Base-by-base conservation (phyloP, 2,329 filamentous ascomycete genomes). In the Xylariaceae sp. region DNA sequence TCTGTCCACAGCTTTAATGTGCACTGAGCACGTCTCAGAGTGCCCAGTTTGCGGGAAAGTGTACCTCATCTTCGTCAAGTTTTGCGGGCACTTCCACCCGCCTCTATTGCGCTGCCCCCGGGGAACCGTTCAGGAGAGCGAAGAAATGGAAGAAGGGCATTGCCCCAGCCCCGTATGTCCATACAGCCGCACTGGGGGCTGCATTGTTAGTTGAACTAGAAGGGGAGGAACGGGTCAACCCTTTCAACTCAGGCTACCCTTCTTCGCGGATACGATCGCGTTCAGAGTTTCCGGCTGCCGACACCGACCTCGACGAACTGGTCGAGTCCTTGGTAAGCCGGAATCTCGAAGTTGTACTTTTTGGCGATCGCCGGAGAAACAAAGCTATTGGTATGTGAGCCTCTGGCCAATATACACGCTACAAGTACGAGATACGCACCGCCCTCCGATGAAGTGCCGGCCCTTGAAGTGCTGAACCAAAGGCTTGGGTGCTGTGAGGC, bases 401-500 rank as follows among this genome's bases (percentile, higher is more conserved):
- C 47, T 47, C n/a, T 15, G 43, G 26, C 4, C 26, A 15, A 10
- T 47, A 46, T 26, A 40, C 21, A 27, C 18, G 30, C 32, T 32
- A 26, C n/a, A 43, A 56, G 23, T 45, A 52, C 32, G 42, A 44
- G 55, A 64, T 67, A 73, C 79, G 66, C 75, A 88, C 82, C 91
- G 80, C 49, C 94, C 94, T 6, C 94, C 94, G 50, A 99, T 73
- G 67, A 97, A 99, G 77, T 99, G 94, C 40, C 90, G 83, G 1
- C 93, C 94, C 58, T 78, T 84, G 72, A 96, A 99, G 70, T 85
- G 84, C 71, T 87, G 88, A 6, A 91, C 88, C 56, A 96, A 77
- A 6, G 93, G 93, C 75, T 99, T 99, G 3, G 94, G 92, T 8
- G 94, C 94, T 41, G 93, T 96, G 67, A 99, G 77, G 69, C 91